Percentiles rank a stretch among this genome's conserved stretches.
Conservation (phyloP, 345 rosid genomes). For the Brassica napus region DNA sequence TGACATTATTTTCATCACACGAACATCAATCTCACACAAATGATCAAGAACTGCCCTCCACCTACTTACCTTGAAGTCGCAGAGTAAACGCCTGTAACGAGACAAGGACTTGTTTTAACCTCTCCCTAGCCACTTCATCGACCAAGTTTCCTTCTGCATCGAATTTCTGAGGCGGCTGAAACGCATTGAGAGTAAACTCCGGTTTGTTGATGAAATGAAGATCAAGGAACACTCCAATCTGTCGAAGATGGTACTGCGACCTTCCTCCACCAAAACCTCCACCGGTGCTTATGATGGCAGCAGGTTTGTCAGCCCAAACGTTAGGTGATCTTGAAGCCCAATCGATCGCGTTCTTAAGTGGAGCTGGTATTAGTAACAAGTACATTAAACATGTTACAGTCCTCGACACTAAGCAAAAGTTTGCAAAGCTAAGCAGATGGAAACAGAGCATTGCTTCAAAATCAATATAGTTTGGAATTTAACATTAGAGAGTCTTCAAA, state of each 20-base stretch:
- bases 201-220: conserved; percentile 95
- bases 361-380: conserved; percentile 42
- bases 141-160: conserved; percentile 68
- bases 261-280: conserved; percentile 68
- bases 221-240: conserved; percentile 73
- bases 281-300: conserved; percentile 70
- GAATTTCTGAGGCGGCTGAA: conserved; percentile 75
- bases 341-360: conserved; percentile 83
- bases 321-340: conserved; percentile 86
- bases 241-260: conserved; percentile 78
- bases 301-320: conserved; percentile 80
- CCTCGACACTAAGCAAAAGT: conserved; percentile 1
- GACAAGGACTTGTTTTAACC: conserved; percentile 52
- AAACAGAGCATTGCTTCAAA: background rate
- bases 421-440: background rate
- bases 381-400: background rate
- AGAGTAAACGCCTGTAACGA: conserved; percentile 62
- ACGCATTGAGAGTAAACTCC: conserved; percentile 68
- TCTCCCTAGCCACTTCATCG: conserved; percentile 54
- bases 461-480: background rate
- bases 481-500: background rate
- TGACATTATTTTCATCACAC: conserved; percentile 15
- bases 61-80: conserved; percentile 50
- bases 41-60: background rate
- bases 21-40: conserved; percentile 9